phyloP scores from a whole-genome alignment of 139 green algal genomes.

The Choricystis sp. region DNA sequence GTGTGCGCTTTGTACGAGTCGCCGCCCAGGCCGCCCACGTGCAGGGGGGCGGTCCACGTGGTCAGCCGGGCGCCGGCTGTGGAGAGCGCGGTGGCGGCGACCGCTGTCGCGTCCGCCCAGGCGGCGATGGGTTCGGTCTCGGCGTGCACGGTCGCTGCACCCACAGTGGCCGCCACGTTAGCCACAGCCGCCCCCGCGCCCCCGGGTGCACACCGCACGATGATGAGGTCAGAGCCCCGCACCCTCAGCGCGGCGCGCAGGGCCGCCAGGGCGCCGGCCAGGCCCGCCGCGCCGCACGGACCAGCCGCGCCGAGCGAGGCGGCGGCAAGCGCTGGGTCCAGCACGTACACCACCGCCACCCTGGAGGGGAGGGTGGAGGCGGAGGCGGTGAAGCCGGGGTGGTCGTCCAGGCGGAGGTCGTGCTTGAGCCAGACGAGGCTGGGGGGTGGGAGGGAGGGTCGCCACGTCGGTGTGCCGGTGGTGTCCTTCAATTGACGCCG shows the following conservation, averaged over 20 bases:
- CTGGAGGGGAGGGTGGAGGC: too few species aligned
- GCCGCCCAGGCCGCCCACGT: not conserved
- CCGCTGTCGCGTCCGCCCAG: not conserved
- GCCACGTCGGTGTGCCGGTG: not conserved
- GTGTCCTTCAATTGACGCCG: too few species aligned
- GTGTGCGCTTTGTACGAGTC: not conserved
- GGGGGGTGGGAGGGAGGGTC: not conserved
- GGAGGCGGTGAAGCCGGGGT: slow-evolving; percentile 8
- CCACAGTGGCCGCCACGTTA: not conserved
- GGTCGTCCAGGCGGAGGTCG: slow-evolving; percentile 17
- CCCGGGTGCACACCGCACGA: not conserved
- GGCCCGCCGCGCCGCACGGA: slow-evolving; percentile 1
- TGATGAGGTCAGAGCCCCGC: not conserved
- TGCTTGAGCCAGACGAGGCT: slow-evolving; percentile 18
- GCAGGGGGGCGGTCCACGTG: not conserved
- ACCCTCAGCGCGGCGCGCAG: not conserved
- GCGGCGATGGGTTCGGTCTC: not conserved
- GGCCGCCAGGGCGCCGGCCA: slow-evolving; percentile 3
- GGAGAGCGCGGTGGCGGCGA: not conserved
- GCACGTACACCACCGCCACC: slow-evolving; percentile 4
- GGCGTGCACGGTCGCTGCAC: not conserved
- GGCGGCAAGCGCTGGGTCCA: slow-evolving; percentile 1
- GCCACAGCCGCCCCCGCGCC: not conserved
- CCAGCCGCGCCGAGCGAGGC: not conserved
- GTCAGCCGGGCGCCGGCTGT: not conserved